Evolutionary conservation across 148 eudicot genomes (phyloP), one percentile per base, ranked within the genome.

Genomic region (Drosera capensis): DNA sequence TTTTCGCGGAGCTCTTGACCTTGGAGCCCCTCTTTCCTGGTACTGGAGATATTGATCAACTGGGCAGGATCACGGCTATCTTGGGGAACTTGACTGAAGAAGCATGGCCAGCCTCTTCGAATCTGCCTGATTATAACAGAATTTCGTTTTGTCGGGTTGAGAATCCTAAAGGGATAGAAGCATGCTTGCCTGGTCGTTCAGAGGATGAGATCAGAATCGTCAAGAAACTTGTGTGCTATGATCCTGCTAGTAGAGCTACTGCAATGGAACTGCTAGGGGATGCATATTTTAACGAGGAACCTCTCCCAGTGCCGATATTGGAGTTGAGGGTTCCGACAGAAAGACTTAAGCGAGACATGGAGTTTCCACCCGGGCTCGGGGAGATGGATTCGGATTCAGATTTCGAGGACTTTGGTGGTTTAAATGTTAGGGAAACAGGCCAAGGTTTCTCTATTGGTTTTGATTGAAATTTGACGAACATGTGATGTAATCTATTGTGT

Each of bases 221-320:
- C 40, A 70, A 71, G 54, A 84, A 78, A 65, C 82, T 90, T 28
- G 42, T 90, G 20, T 76, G 78, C 63, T 78, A 59, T 40, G 74
- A 90, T 59, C 95, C 97, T 8, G 65, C 79, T 14, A 58, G 74
- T 53, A 73, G 97, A 64, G 95, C 90, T 45, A 78, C 92, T 15
- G 82, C 87, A 15, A 74, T 80, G 84, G 97, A 88, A 60, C 75
- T 90, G 51, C 78, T 90, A 46, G 76, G 67, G 14, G 95, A 90
- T 22, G 71, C 69, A 67, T 90, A 90, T 56, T 62, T 90, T 14
- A 75, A 60, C 23, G 95, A 90, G 60, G 85, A 73, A 22, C 95
- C 97, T 45, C 43, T 78, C 35, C 97, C 97, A 0, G 72, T 73
- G 58, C 72, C 79, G 1, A 8, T 63, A 14, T 65, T 77, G 17